Base-by-base conservation (phyloP, 148 eudicot species). In the Polygonum maritimum region DNA sequence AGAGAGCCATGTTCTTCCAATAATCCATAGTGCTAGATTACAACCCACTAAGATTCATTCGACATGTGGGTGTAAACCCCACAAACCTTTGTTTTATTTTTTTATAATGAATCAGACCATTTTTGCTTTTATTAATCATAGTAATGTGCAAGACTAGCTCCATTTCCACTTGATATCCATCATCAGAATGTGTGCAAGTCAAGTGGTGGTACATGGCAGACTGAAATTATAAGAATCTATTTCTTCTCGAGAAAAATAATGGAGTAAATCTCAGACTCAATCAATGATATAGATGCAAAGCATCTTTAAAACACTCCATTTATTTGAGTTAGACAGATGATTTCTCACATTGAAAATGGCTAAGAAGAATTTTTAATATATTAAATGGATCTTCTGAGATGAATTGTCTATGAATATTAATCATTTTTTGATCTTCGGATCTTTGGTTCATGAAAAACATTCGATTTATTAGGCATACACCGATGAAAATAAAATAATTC, bases 1-100 rank as follows among this genome's bases (percentile, higher is more conserved):
- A 18, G 48, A 71, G 49, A 36, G 45, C 3, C 79, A 82, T 76
- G 84, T 82, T 79, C 49, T 41, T 79, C 77, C 71, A 69, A 76
- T 78, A 73, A 74, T 75, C 54, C 3, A 31, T 71, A 57, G 51
- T 55, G 54, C 63, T 21, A 36, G 31, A 7, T 69, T 40, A 70
- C 65, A 48, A 52, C n/a, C 12, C 12, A 67, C 69, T 48, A 48
- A 67, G 65, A 69, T 69, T 38, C 73, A 40, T 77, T 69, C 69
- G 74, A 77, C 74, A 45, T 55, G 70, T 69, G 52, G 49, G 21
- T 67, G 21, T 21, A 54, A 54, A n/a, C 60, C 60, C 60, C 60
- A 54, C 26, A 22, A 16, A 19, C 21, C 21, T 14, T 13, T 4
- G 15, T 13, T 49, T 13, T 3, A n/a, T n/a, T 76, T 63, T 72